Conservation (phyloP, 805 yeast species). For the Ogataea chonburiensis region DNA sequence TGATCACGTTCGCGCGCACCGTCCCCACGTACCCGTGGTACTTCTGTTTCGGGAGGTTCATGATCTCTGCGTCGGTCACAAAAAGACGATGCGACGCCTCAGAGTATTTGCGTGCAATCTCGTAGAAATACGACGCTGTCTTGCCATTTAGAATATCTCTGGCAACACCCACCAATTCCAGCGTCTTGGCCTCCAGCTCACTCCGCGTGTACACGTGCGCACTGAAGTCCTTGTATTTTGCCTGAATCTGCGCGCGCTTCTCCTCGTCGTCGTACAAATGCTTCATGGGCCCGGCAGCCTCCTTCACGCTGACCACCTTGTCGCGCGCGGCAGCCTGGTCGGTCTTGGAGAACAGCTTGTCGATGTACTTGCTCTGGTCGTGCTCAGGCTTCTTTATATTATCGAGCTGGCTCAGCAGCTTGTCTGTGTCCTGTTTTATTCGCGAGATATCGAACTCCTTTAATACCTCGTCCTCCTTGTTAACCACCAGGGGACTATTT, state of each 20-base stretch:
- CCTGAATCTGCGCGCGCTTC: slow-evolving; percentile 13
- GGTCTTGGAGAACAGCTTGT: slow-evolving; percentile 20
- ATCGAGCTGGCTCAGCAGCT: slow-evolving; percentile 36
- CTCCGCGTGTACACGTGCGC: slow-evolving; percentile 16
- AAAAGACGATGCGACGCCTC: slow-evolving; percentile 40
- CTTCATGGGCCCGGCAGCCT: slow-evolving; percentile 3
- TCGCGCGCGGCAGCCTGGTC: slow-evolving; percentile 14
- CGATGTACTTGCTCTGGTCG: slow-evolving; percentile 20
- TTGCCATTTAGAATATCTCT: slow-evolving; percentile 38
- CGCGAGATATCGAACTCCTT: slow-evolving; percentile 29
- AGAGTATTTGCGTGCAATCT: slow-evolving; percentile 44
- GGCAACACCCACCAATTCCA: slow-evolving; percentile 10
- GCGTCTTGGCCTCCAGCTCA: slow-evolving; percentile 11
- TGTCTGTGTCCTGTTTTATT: slow-evolving; percentile 31
- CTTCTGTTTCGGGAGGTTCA: slow-evolving; percentile 42
- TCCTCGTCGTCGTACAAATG: slow-evolving; percentile 20
- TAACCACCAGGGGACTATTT: slow-evolving; percentile 1
- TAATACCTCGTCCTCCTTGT: slow-evolving; percentile 26
- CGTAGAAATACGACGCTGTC: slow-evolving; percentile 48
- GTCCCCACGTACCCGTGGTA: slow-evolving; percentile 66
- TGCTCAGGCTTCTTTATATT: slow-evolving; percentile 28
- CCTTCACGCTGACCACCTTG: slow-evolving; percentile 7
- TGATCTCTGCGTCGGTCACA: slow-evolving; percentile 47
- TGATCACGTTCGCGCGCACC: slow-evolving; percentile 52
- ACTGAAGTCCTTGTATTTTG: slow-evolving; percentile 21